Conservation (phyloP, 192 early-diverging fungal species). For the Cetraspora pellucida region DNA sequence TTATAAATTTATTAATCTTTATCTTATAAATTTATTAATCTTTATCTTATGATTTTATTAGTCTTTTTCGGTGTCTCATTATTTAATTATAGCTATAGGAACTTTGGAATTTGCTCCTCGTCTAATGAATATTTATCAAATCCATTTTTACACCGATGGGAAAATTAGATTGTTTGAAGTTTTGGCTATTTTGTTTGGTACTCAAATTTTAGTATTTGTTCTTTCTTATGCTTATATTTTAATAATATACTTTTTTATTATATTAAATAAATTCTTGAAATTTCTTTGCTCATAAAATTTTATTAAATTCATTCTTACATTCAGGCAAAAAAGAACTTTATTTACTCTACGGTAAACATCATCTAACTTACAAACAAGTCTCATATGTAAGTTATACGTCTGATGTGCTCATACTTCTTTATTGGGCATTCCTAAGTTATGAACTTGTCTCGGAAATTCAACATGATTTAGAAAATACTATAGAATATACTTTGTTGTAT, state of each 20-base stretch:
- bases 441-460: not conserved
- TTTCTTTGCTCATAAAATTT: no score
- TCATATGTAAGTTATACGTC: not conserved
- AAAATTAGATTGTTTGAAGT: not conserved
- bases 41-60: not conserved
- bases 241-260: no score
- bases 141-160: not conserved
- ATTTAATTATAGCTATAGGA: not conserved
- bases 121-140: conserved; percentile 15
- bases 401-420: not conserved
- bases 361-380: not conserved
- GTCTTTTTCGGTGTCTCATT: not conserved
- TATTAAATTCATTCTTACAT: not conserved
- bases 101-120: conserved; percentile 22
- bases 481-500: not conserved
- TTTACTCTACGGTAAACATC: not conserved
- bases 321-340: conserved; percentile 6
- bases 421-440: conserved; percentile 7
- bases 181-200: not conserved
- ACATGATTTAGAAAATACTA: not conserved
- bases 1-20: no score
- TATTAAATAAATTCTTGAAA: no score
- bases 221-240: no score
- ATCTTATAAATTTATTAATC: not conserved
- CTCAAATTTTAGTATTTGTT: not conserved